phyloP scores from a whole-genome alignment of 2,329 filamentous ascomycete genomes.

The Beauveria medogensis region DNA sequence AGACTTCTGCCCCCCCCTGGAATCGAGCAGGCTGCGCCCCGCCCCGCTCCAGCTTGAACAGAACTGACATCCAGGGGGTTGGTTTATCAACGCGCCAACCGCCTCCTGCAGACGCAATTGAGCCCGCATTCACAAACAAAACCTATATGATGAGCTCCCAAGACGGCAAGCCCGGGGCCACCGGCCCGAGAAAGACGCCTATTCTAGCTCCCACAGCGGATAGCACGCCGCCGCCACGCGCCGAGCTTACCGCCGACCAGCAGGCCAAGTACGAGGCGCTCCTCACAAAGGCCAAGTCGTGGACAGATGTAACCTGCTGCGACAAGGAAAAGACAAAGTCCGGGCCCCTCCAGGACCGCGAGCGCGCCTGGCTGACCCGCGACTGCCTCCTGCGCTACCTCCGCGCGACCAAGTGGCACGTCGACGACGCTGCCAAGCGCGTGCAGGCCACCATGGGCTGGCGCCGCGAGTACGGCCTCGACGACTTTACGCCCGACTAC shows the following conservation, averaged over 20 bases:
- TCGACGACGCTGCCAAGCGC: slow-evolving; percentile 68
- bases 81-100: not conserved
- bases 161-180: not conserved
- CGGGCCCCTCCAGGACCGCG: slow-evolving; percentile 64
- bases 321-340: slow-evolving; percentile 45
- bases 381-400: slow-evolving; percentile 92
- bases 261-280: slow-evolving; percentile 73
- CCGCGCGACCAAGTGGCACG: slow-evolving; percentile 84
- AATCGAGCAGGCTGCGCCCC: not conserved
- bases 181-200: slow-evolving; percentile 40
- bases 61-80: not conserved
- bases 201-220: slow-evolving; percentile 48
- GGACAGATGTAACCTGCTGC: slow-evolving; percentile 53
- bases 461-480: slow-evolving; percentile 83
- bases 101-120: not conserved
- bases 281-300: slow-evolving; percentile 60
- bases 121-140: not conserved
- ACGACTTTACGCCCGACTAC: slow-evolving; percentile 72
- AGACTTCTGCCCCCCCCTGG: too few relatives aligned
- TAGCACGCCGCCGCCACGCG: slow-evolving; percentile 47
- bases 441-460: slow-evolving; percentile 74
- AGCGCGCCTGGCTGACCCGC: slow-evolving; percentile 83
- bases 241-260: slow-evolving; percentile 66
- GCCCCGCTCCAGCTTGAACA: not conserved
- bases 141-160: not conserved